Conservation (phyloP, 2,329 filamentous ascomycete species). For the Colletotrichum horii region DNA sequence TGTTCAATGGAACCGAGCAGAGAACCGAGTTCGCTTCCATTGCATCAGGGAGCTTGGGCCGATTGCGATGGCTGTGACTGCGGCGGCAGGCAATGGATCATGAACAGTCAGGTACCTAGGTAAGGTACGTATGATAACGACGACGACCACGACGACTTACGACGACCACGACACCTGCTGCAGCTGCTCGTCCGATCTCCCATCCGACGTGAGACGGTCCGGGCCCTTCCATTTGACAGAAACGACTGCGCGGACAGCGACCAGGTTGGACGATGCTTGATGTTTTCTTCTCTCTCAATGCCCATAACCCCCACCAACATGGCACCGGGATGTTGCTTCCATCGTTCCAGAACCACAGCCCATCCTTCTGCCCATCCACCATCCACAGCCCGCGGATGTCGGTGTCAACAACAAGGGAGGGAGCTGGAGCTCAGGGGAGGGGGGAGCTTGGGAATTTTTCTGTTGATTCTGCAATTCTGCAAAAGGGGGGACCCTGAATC, state of each 20-base stretch:
- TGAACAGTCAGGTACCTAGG: not conserved
- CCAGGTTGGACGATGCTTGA: not conserved
- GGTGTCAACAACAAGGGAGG: not conserved
- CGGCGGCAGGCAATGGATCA: not conserved
- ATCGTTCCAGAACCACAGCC: not conserved
- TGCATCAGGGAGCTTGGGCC: not conserved
- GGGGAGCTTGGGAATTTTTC: not conserved
- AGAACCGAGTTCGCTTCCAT: not conserved
- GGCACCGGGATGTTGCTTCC: not conserved
- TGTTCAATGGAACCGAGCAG: not conserved
- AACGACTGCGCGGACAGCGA: not conserved
- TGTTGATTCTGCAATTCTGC: not conserved
- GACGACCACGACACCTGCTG: not conserved
- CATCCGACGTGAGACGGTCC: not conserved
- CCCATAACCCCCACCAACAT: not conserved
- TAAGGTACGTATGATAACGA: not conserved
- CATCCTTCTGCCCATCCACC: not conserved
- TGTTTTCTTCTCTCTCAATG: not conserved
- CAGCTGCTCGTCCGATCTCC: not conserved
- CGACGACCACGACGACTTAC: not conserved
- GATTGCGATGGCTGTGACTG: not conserved
- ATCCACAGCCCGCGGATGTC: not conserved
- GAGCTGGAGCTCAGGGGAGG: not conserved
- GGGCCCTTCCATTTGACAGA: not conserved
- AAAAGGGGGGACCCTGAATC: constrained; percentile 1